These are phyloP conservation scores for Penicillium glabrum DNA, from an alignment of 2,329 filamentous ascomycete species.

Conservation along the genomic window DNA sequence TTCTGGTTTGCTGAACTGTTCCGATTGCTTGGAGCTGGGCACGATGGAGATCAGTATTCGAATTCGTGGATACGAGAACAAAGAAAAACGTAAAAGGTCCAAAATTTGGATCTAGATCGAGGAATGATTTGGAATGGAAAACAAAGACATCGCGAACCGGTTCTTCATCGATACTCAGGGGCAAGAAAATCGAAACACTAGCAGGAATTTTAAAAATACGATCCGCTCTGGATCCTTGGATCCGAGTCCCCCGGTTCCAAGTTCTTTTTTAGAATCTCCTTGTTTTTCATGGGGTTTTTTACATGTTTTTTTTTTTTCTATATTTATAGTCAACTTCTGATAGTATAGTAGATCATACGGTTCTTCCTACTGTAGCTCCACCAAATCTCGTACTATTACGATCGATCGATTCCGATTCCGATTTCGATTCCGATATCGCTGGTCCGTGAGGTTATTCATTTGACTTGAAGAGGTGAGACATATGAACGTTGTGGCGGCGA, in stretches of 20 bases:
- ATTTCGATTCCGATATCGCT: conserved; percentile 6
- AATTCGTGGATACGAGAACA: neutral
- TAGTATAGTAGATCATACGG: neutral
- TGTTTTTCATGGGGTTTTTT: neutral
- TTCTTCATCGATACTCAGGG: conserved; percentile 9
- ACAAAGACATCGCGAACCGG: conserved; percentile 3
- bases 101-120: neutral
- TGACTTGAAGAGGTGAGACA: neutral
- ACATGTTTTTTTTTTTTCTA: neutral
- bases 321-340: neutral
- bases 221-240: neutral
- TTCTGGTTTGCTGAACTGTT: conserved; percentile 8
- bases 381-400: neutral
- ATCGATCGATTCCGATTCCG: conserved; percentile 22
- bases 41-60: neutral
- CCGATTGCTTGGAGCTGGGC: conserved; percentile 1
- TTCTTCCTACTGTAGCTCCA: conserved; percentile 4
- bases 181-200: conserved; percentile 13
- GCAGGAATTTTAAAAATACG: neutral
- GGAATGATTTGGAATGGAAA: neutral
- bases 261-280: neutral
- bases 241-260: neutral
- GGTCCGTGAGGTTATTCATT: neutral
- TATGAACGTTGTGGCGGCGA: neutral
- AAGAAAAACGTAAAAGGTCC: neutral